Evolutionary conservation across 2,329 filamentous ascomycete species (phyloP), one percentile per base, ranked within the genome.

Genomic region (Trichoderma sp.): DNA sequence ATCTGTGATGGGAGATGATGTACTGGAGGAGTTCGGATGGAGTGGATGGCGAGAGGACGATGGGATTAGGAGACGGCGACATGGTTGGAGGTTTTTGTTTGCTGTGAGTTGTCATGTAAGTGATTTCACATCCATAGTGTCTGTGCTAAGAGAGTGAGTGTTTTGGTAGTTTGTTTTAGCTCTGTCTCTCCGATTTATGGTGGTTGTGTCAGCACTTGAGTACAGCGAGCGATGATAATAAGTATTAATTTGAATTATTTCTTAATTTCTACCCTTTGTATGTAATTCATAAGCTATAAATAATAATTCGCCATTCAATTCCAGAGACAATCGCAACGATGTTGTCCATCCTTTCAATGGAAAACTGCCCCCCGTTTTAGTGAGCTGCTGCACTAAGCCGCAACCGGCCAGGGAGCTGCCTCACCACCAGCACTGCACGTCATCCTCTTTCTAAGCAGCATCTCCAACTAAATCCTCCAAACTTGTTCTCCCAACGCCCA

Each of bases 11-110:
- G 5, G 84, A 77, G 64, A 94, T 78, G 63, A 94, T 78, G 75
- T 89, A 85, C 63, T 85, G 81, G 57, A 97, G 82, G 53, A 97
- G 82, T 73, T 90, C 84, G 9, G 84, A 83, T 5, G 85, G 87
- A 2, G 84, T 81, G 22, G 83, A 80, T 42, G 87, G 84, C 8
- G 85, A 79, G 65, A 89, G 77, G 50, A 87, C 79, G 64, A 83
- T 69, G 25, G 82, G 82, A 48, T 70, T 50, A 59, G 67, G 69
- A 39, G 54, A 32, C 19, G 37, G 10, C 12, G 53, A 3, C 48
- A 68, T 68, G 19, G 15, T 27, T 42, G 39, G 27, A 9, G 27
- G 7, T 45, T 22, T 34, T 37, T 29, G 17, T 54, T 19, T 29
- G 39, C 2, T 7, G 19, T 5, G 58, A 50, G 39, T 25, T 63